These are phyloP conservation scores for Cystofilobasidium ferigula DNA, from an alignment of 768 basidiomycete species.

Conservation along the genomic window DNA sequence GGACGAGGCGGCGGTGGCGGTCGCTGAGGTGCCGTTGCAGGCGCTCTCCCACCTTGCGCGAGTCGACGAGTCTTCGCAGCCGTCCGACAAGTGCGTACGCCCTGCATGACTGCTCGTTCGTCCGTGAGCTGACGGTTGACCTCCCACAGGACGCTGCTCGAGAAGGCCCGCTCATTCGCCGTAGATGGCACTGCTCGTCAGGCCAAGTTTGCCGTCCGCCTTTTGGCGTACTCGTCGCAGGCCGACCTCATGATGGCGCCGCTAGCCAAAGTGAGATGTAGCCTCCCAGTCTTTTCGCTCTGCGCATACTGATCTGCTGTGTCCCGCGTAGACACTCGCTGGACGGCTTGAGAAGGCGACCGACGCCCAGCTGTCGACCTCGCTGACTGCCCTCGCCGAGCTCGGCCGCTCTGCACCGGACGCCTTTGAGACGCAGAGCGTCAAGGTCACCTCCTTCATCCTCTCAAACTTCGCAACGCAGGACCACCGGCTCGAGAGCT, in stretches of 20 bases:
- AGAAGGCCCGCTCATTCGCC: slow-evolving; percentile 53
- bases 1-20: slow-evolving; percentile 42
- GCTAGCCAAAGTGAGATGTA: slow-evolving; percentile 53
- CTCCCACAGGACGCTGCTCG: slow-evolving; percentile 36
- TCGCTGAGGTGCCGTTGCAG: slow-evolving; percentile 57
- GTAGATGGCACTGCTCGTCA: slow-evolving; percentile 52
- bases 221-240: slow-evolving; percentile 53
- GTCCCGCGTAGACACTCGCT: slow-evolving; percentile 48
- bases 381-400: slow-evolving; percentile 62
- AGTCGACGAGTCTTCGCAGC: slow-evolving; percentile 50
- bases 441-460: slow-evolving; percentile 59
- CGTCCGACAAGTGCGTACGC: slow-evolving; percentile 55
- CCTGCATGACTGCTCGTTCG: no score
- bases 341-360: slow-evolving; percentile 31
- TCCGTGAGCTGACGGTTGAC: neutral
- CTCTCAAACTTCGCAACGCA: slow-evolving; percentile 30
- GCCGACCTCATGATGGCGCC: slow-evolving; percentile 46
- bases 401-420: slow-evolving; percentile 57
- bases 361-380: slow-evolving; percentile 53
- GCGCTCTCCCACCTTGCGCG: slow-evolving; percentile 59
- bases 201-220: slow-evolving; percentile 76
- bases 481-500: slow-evolving; percentile 1
- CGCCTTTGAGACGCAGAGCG: slow-evolving; percentile 68
- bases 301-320: slow-evolving; percentile 1
- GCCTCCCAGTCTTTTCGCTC: neutral